Evolutionary conservation across 176 grass and related monocot genomes (phyloP), one percentile per base, ranked within the genome.

Genomic region (Bonia amplexicaulis): DNA sequence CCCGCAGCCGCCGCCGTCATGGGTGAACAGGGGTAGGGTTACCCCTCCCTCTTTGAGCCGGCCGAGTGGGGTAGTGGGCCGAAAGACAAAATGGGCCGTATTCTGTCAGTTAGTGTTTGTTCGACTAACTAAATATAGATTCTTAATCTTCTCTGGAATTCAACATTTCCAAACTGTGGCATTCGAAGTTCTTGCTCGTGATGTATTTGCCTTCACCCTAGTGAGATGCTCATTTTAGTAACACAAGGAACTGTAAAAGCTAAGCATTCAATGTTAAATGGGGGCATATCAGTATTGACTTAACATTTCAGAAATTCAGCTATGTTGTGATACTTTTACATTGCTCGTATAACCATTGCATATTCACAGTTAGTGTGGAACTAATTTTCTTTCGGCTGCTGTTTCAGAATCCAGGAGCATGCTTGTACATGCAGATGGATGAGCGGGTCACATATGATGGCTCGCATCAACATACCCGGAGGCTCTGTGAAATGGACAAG

Each of bases 381-480:
- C 54, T 74, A 47, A 81, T 41, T 78, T 78, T 66, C 10, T 9
- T 88, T 66, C 78, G 54, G 57, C n/a, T 67, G 59, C 57, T 85
- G 54, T 92, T 96, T 82, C 86, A 96, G 93, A 96, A 96, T 71
- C 93, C 91, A 46, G 91, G 91, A 58, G 93, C 91, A 46, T 99
- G 97, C 84, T 86, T 96, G 76, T 94, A 89, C 61, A 92, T 91
- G 85, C 93, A 96, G 90, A 89, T 85, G 87, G 91, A 95, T 77
- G 87, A 92, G 45, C 60, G 80, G 64, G 87, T 98, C 25, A 93
- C 87, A 25, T 99, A 90, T 73, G 97, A 96, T 69, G 93, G 91
- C 58, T 94, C 86, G 17, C 97, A 96, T 86, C 90, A 91, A 47
- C 86, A 96, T 86, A 96, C 97, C 13, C 88, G 84, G 67, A 94